Base-by-base conservation (phyloP, 495 filamentous ascomycete species). In the Copromyces sp. region DNA sequence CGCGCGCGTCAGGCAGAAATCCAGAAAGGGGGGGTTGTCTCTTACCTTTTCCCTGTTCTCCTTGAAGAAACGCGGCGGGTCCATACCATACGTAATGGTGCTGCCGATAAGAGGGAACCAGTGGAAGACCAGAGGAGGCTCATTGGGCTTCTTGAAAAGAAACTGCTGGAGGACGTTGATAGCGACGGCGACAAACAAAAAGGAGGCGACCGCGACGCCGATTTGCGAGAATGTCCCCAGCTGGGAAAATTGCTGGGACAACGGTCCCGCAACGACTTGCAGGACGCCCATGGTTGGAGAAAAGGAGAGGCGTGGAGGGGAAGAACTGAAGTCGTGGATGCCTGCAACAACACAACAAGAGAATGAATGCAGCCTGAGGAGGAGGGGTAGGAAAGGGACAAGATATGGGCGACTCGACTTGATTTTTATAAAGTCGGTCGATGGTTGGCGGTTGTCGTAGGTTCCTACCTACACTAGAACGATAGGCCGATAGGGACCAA, bases 71-170 rank as follows among this genome's bases (percentile, higher is more conserved):
- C 82, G 85, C 75, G 92, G 93, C 9, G 93, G 93, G 77, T 95
- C 91, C 82, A 93, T 94, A 73, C 93, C 93, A 81, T 95, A 95
- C 20, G 83, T 86, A 68, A 95, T 82, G 68, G 93, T 94, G 79
- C 87, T 95, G 29, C 93, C 93, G 76, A 95, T 81, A 53, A 94
- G 78, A 5, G 93, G 93, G 75, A 95, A 87, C 89, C 89, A 94
- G 82, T 94, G 91, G 77, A 94, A 95, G 53, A 95, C 92, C 14
- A 95, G 73, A 6, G 93, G 93, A 14, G 93, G 93, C 77, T 93
- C 90, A 78, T 89, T 89, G 68, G 88, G 86, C 73, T 91, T 90
- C 77, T 86, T 89, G 80, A 91, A 90, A 70, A 94, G 81, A 4
- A 93, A 72, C 77, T 95, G 93, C 14, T 84, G 79, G 68, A 91